Evolutionary conservation across 441 rosid species (phyloP), one percentile per base, ranked within the genome.

Genomic region (Erodium trifolium): DNA sequence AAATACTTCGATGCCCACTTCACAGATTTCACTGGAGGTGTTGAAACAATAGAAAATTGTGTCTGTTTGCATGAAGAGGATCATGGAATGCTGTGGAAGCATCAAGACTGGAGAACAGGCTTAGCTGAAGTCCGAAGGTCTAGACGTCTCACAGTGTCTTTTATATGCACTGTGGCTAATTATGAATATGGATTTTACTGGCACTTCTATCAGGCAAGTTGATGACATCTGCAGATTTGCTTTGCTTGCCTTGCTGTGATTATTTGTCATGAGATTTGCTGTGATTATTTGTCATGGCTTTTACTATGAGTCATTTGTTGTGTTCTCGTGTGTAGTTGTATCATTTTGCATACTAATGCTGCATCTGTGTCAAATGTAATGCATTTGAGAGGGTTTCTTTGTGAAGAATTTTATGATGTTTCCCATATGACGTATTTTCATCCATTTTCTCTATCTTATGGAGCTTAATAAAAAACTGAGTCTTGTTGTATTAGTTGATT

Each of bases 61-160:
- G 94, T 90, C 11, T 92, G 96, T 71, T 72, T 92, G 86, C 98
- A 88, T 53, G 96, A 92, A 83, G 98, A 92, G 80, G 98, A 92
- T 83, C 93, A 87, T 57, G 96, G 96, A 41, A 77, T 83, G 67
- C 77, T 83, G 64, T 83, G 86, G 86, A 83, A 83, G 77, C 86
- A 83, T 72, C 86, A 83, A 79, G 86, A 83, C 59, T 81, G 86
- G 86, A 83, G 86, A 71, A 81, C 86, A 5, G 86, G 84, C 35
- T 81, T 83, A 65, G 82, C 86, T 23, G 84, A 83, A 79, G 83
- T 77, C 71, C 76, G 86, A 29, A 43, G 86, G 64, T 83, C 86
- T 10, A 79, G 86, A 70, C 79, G 84, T 76, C 78, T 83, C 13
- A 66, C 80, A 0, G 83, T 81, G 66, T 81, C 87, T 11, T 81